These are phyloP conservation scores for Antrodiella citrinella DNA, from an alignment of 768 basidiomycete genomes.

Conservation along the genomic window DNA sequence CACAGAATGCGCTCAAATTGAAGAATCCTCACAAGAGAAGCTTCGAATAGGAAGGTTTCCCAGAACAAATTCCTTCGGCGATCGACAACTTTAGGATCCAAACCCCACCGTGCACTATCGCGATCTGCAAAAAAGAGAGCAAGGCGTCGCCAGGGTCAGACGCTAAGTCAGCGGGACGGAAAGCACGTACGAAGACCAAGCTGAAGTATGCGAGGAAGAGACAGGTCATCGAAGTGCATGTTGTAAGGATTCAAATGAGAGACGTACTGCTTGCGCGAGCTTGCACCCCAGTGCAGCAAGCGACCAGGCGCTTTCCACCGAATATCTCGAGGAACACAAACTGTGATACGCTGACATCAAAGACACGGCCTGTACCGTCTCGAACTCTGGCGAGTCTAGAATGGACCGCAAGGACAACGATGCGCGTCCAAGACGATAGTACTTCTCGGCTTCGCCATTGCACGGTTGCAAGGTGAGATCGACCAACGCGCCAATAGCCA, in stretches of 20 bases:
- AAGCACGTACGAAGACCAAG: constrained; percentile 34
- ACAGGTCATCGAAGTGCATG: constrained; percentile 3
- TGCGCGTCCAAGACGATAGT: constrained; percentile 34
- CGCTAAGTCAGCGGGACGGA: neutral
- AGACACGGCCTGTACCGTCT: constrained; percentile 30
- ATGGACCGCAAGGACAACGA: constrained; percentile 31
- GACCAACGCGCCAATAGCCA: constrained; percentile 24
- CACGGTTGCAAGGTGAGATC: constrained; percentile 24
- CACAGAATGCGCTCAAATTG: constrained; percentile 1
- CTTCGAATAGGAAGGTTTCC: constrained; percentile 55
- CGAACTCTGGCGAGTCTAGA: constrained; percentile 30
- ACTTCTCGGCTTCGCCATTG: constrained; percentile 34
- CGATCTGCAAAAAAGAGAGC: constrained; percentile 51
- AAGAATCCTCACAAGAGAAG: constrained; percentile 34
- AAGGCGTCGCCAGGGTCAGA: constrained; percentile 1
- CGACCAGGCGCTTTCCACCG: constrained; percentile 21
- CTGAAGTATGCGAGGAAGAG: constrained; percentile 16
- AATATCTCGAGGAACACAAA: constrained; percentile 25
- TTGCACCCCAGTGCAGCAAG: constrained; percentile 50
- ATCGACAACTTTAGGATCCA: constrained; percentile 52
- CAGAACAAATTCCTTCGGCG: constrained; percentile 60
- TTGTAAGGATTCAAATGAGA: too few relatives aligned
- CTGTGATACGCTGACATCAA: constrained; percentile 31
- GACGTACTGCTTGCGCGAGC: constrained; percentile 54
- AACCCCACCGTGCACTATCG: constrained; percentile 59